Base-by-base conservation (phyloP, 805 yeast species). In the Myxozyma vanderwaltii region DNA sequence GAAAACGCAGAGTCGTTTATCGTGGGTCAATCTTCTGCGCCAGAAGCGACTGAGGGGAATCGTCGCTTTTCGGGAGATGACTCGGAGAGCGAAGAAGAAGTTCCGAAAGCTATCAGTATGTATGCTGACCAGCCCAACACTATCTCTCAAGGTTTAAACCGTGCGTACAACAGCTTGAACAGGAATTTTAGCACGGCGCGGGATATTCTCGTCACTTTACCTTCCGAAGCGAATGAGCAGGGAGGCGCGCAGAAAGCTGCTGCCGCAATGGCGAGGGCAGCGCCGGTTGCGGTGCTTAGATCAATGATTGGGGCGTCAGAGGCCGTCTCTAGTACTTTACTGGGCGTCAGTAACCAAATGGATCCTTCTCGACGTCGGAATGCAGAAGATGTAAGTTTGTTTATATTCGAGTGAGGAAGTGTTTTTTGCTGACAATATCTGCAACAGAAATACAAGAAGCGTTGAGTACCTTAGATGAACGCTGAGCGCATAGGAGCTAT, bases 231-330 rank as follows among this genome's bases (percentile, higher is more conserved):
- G 7, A 77, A 83, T 27, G 86, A 81, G n/a, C 78, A 86, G 29
- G 86, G 83, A 0, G 82, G 80, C 60, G 83, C 89, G 0, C 86
- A 82, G 66, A 86, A 80, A 3, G 89, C 91, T 0, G 81, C 89
- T 0, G 73, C 77, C 19, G 85, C 89, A 0, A 77, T 90, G 13
- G 85, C 88, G 13, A 82, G 81, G 63, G 89, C 87, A 0, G 83
- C 96, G 0, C 97, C 97, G 0, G 82, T 89, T 15, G 85, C 89
- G 19, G 72, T 91, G 15, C 79, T 91, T 1, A 73, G 97, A 44
- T 97, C 97, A 1, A 80, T 90, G 62, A 90, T 91, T 67, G 98
- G 97, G 1, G 90, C 96, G 0, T 88, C 97, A 0, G 97, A 90
- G 70, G 96, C 96, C 0, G 79, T 91, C 5, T 86, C 92, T 4